Base-by-base conservation (phyloP, 768 basidiomycete species). In the Boletus rex-veris region DNA sequence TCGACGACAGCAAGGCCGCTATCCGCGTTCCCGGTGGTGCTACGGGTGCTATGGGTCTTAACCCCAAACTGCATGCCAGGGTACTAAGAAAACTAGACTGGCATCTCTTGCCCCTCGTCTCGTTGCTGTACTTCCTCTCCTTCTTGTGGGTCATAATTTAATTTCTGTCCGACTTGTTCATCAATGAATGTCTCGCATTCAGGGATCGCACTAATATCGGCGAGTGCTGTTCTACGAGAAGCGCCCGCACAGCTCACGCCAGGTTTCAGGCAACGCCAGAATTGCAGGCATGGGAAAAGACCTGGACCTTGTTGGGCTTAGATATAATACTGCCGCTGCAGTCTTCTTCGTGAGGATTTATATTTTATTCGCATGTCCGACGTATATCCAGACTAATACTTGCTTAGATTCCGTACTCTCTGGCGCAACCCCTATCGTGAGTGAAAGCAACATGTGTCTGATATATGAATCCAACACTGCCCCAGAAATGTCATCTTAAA, bases 191-290 rank as follows among this genome's bases (percentile, higher is more conserved):
- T 45, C 31, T 39, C 24, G 8, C 42, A n/a, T 45, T 14, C 43
- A 76, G 75, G 38, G 79, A 79, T 53, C 74, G 79, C 8, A 61
- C 71, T 43, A 80, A 78, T 57, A 68, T 80, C 39, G 78, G 78
- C 49, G 59, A 68, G 69, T 62, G 11, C 9, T 10, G 24, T 37
- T 39, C 8, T 26, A 30, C 8, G 0, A 28, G 16, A 30, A 37
- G 2, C 14, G 9, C 42, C 18, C 47, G 30, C 42, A 8, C 9
- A 12, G 12, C 54, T 61, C n/a, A 67, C 9, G 15, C 46, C 14
- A 48, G 14, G 16, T 37, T n/a, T 42, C 24, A 76, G 76, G 67
- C 46, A 76, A 77, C 38, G 75, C 76, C 2, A 64, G 64, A 63
- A 68, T 81, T 33, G 78, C 77, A 7, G 79, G 78, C 8, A 75